phyloP scores from a whole-genome alignment of 2,329 filamentous ascomycete species.

The Pochonia chlamydosporia region DNA sequence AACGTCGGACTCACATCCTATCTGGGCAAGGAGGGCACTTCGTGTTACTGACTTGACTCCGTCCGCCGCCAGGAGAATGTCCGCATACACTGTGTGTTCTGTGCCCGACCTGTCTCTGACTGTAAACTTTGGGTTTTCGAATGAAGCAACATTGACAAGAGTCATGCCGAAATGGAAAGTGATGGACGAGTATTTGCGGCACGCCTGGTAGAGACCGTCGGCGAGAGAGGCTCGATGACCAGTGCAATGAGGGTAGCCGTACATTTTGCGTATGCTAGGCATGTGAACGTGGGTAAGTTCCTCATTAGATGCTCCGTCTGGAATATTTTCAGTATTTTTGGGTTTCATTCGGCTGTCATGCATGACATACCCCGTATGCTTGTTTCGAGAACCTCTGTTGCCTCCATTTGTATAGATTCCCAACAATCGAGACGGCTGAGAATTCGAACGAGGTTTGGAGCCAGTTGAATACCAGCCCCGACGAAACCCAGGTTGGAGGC shows the following conservation, averaged over 20 bases:
- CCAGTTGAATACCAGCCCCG: constrained; percentile 76
- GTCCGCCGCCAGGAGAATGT: constrained; percentile 42
- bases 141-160: constrained; percentile 22
- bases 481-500: constrained; percentile 73
- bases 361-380: constrained; percentile 56
- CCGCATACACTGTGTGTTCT: constrained; percentile 46
- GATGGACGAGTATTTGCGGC: constrained; percentile 55
- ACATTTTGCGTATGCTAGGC: constrained; percentile 59
- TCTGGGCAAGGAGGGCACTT: constrained; percentile 24
- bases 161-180: constrained; percentile 62
- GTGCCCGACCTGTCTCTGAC: constrained; percentile 51
- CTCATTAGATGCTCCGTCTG: constrained; percentile 60
- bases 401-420: constrained; percentile 64
- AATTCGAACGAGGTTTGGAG: constrained; percentile 77
- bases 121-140: constrained; percentile 37
- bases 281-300: constrained; percentile 69
- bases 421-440: constrained; percentile 68
- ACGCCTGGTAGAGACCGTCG: constrained; percentile 64
- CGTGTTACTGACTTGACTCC: constrained; percentile 49
- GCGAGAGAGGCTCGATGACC: constrained; percentile 71
- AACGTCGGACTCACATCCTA: constrained; percentile 50
- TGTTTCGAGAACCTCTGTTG: constrained; percentile 64
- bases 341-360: not conserved
- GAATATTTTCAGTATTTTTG: not conserved
- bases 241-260: constrained; percentile 73